Evolutionary conservation across 305 asterid genomes (phyloP), one percentile per base, ranked within the genome.

Genomic region (Ajuga reptans): DNA sequence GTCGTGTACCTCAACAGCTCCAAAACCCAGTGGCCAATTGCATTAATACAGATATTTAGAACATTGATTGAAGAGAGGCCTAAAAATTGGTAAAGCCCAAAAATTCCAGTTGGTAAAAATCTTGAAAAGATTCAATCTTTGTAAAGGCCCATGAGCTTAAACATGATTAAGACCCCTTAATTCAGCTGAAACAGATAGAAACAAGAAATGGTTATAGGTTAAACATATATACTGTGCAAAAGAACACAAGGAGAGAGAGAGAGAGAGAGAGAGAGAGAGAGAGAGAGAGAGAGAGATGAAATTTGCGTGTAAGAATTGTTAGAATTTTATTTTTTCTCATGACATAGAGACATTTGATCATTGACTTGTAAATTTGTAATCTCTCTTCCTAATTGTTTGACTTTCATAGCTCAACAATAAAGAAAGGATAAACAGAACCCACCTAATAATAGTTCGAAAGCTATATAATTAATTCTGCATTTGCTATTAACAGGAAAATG

Each of bases 361-460:
- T 87, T 86, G 92, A 84, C 92, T 84, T 84, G 79, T n/a, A n/a
- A n/a, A n/a, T n/a, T n/a, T n/a, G n/a, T n/a, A 81, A 75, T 56
- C 36, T 31, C 64, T 79, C 55, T 45, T 72, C 37, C 78, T 21
- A 49, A 42, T 2, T 57, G 54, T 75, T 39, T 86, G 74, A 65
- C 68, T 47, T 80, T 80, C 81, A 72, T 43, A 64, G 65, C 72
- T 21, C 71, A 50, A 69, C 74, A 57, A 61, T 24, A 18, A 27
- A 64, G 12, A 56, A 57, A 49, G 7, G 10, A 27, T 53, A 53
- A 37, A 57, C 60, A 66, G 55, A 66, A 14, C 57, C 60, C 45
- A 12, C 58, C 51, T 11, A 7, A 42, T 12, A 52, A 51, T 43
- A 34, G 43, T 71, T 45, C 60, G 9, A 67, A 39, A 64, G 55